A percentile compares a stretch with the other conserved stretches of the same genome.
Evolutionary conservation across 352 stramenopile genomes (phyloP).

Genomic region (Phytophthora sp.): DNA sequence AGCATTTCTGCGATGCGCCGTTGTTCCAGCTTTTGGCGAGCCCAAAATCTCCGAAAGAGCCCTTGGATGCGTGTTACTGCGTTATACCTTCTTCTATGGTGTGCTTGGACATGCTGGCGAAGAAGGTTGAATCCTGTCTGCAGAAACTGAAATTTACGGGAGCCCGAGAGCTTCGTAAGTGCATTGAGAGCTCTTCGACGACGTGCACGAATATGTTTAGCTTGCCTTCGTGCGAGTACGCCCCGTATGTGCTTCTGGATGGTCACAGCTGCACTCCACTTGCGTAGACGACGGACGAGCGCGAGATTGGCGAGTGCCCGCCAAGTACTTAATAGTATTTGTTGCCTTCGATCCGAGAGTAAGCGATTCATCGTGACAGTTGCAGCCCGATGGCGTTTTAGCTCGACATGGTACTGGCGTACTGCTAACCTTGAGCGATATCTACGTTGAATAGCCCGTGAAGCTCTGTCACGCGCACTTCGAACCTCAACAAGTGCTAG

Average conservation of each 20-base stretch:
- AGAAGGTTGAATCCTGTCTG: slow-evolving; percentile 41
- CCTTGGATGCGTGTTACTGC: slow-evolving; percentile 45
- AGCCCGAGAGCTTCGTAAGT: slow-evolving; percentile 40
- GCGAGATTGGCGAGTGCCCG: slow-evolving; percentile 51
- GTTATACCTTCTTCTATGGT: slow-evolving; percentile 17
- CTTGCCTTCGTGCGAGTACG: slow-evolving; percentile 43
- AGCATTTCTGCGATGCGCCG: slow-evolving; percentile 49
- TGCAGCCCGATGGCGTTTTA: slow-evolving; percentile 52
- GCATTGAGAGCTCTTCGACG: slow-evolving; percentile 43
- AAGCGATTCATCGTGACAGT: slow-evolving; percentile 58
- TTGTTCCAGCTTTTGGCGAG: slow-evolving; percentile 43
- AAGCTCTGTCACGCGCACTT: slow-evolving; percentile 25
- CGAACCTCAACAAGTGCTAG: slow-evolving; percentile 15
- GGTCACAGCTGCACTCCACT: slow-evolving; percentile 45
- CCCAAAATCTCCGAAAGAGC: slow-evolving; percentile 51
- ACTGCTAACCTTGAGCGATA: slow-evolving; percentile 43
- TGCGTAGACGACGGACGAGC: slow-evolving; percentile 53
- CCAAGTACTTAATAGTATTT: slow-evolving; percentile 43
- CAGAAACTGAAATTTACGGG: slow-evolving; percentile 43
- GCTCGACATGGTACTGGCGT: slow-evolving; percentile 43
- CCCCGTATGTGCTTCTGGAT: slow-evolving; percentile 62
- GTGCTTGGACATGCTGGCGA: slow-evolving; percentile 36
- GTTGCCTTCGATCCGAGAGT: slow-evolving; percentile 42
- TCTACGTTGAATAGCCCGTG: slow-evolving; percentile 47
- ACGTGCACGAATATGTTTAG: slow-evolving; percentile 44